phyloP scores from a whole-genome alignment of 139 green algal genomes.

The Asterochloris erici region DNA sequence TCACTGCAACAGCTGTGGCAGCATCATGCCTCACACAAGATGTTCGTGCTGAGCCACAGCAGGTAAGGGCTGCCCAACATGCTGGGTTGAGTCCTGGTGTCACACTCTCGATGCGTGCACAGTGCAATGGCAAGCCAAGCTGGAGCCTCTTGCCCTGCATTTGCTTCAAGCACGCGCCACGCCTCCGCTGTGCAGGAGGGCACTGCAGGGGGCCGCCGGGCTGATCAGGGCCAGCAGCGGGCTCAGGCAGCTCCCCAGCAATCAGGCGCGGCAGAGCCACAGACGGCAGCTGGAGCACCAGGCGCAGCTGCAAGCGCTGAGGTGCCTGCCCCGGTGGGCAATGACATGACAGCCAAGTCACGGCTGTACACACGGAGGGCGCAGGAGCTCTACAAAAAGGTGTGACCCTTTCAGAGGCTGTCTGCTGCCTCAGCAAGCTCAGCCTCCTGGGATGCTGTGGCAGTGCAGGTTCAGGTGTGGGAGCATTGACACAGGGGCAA shows the following conservation, averaged over 20 bases:
- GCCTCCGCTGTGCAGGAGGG: not conserved
- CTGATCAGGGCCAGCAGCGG: no score
- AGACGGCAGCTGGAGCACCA: not conserved
- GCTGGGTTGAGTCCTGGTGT: no score
- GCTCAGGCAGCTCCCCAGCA: not conserved
- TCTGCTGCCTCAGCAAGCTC: not conserved
- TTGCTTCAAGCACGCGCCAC: not conserved
- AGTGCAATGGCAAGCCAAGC: no score
- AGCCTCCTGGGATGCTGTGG: not conserved
- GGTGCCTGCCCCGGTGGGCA: not conserved
- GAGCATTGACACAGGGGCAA: not conserved
- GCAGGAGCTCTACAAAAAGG: not conserved
- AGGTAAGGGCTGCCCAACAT: no score
- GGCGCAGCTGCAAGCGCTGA: not conserved
- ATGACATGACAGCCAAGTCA: constrained; percentile 16
- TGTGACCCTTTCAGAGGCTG: not conserved
- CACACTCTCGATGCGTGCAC: no score
- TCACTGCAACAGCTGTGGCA: no score
- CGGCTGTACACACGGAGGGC: constrained; percentile 5
- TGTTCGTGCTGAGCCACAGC: no score
- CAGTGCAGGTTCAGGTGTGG: not conserved
- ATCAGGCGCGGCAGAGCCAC: not conserved
- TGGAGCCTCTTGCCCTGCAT: not conserved
- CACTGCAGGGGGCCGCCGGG: not conserved
- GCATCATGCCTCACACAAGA: no score